A percentile compares a stretch with the other conserved stretches of the same genome.
Evolutionary conservation across 2,329 filamentous ascomycete species (phyloP).

Genomic region (Calonectria montana): DNA sequence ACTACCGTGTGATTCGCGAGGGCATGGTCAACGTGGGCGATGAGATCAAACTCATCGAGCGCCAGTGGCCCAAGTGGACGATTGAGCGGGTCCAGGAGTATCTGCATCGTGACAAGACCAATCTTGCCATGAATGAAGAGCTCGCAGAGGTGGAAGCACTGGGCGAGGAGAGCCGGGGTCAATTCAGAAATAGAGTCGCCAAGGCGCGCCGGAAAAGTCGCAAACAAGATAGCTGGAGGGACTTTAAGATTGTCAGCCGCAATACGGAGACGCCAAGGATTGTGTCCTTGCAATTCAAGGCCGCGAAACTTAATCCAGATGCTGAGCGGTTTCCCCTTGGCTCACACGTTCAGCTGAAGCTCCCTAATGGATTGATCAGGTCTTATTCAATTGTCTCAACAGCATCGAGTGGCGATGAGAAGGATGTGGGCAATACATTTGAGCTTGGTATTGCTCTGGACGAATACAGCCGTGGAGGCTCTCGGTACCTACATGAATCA

Average conservation of each 20-base stretch:
- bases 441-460: conserved; percentile 70
- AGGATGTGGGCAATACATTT: conserved; percentile 58
- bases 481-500: conserved; percentile 65
- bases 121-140: conserved; percentile 63
- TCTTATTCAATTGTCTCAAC: conserved; percentile 69
- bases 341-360: conserved; percentile 66
- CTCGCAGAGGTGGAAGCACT: conserved; percentile 63
- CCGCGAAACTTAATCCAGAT: conserved; percentile 49
- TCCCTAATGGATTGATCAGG: conserved; percentile 67
- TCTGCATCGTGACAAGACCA: conserved; percentile 64
- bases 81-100: conserved; percentile 73
- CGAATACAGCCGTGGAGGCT: conserved; percentile 68
- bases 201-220: conserved; percentile 53
- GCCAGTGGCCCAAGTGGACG: conserved; percentile 69
- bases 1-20: conserved; percentile 69
- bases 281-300: conserved; percentile 64
- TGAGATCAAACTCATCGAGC: conserved; percentile 64
- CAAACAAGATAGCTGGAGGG: conserved; percentile 53
- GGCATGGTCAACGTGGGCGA: conserved; percentile 68
- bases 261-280: conserved; percentile 62
- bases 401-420: conserved; percentile 20
- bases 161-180: conserved; percentile 59
- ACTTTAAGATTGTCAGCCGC: conserved; percentile 62
- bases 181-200: conserved; percentile 64
- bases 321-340: conserved; percentile 54